Evolutionary conservation across 352 stramenopile genomes (phyloP).

Genomic region (Phytophthora capsici): DNA sequence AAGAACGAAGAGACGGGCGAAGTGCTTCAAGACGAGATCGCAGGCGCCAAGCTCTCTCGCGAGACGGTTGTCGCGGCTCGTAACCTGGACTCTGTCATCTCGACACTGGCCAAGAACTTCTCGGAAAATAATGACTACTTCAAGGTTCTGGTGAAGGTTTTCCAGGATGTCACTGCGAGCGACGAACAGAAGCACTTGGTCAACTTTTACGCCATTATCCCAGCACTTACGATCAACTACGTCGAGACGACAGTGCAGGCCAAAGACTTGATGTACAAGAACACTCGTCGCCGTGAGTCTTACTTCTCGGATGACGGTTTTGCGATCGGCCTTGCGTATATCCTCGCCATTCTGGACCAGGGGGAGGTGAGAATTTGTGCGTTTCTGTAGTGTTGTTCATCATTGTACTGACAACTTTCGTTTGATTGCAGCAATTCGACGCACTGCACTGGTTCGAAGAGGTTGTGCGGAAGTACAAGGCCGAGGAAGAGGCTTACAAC

Average conservation of each 20-base stretch:
- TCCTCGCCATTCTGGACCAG: slow-evolving; percentile 92
- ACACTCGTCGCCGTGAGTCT: slow-evolving; percentile 91
- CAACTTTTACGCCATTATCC: slow-evolving; percentile 93
- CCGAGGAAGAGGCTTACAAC: slow-evolving; percentile 83
- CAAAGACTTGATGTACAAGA: slow-evolving; percentile 97
- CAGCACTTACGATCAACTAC: slow-evolving; percentile 90
- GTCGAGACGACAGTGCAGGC: slow-evolving; percentile 89
- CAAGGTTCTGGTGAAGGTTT: slow-evolving; percentile 89
- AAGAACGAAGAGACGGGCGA: slow-evolving; percentile 67
- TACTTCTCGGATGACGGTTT: slow-evolving; percentile 98
- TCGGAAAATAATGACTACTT: slow-evolving; percentile 95
- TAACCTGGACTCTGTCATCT: slow-evolving; percentile 90
- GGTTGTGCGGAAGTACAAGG: slow-evolving; percentile 86
- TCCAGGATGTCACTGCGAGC: slow-evolving; percentile 88
- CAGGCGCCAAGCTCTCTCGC: slow-evolving; percentile 70
- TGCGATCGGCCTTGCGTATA: slow-evolving; percentile 94
- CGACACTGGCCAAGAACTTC: slow-evolving; percentile 90
- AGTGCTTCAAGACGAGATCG: slow-evolving; percentile 50
- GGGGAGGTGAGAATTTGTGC: slow-evolving; percentile 56
- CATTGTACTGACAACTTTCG: slow-evolving; percentile 3
- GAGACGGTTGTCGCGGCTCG: slow-evolving; percentile 86
- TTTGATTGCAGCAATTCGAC: slow-evolving; percentile 74
- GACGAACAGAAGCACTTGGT: slow-evolving; percentile 91
- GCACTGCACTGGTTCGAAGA: slow-evolving; percentile 92
- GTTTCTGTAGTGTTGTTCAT: not conserved